Base-by-base conservation (phyloP, 495 filamentous ascomycete species). In the Xylaria scruposa region DNA sequence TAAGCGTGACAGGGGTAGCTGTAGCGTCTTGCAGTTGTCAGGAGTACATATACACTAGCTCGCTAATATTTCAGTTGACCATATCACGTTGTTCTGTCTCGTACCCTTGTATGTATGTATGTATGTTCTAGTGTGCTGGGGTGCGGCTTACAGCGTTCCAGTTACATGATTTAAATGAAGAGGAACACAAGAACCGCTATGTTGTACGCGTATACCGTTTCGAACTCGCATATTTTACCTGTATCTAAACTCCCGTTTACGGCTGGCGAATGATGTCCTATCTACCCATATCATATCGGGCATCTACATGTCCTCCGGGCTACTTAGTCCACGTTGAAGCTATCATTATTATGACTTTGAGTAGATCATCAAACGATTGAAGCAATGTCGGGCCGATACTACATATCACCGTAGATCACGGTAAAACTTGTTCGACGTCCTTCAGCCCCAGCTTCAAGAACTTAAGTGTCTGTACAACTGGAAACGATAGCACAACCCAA, bases 401-500 rank as follows among this genome's bases (percentile, higher is more conserved):
- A 46, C 31, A 24, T 36, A 21, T 66, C 29, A 66, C 42, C 46
- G 40, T 47, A 64, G 61, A 62, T 62, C 60, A 62, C 38, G n/a
- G 19, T 21, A 38, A 62, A 26, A 47, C 24, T 24, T 29, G 61
- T 17, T 26, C 38, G 6, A 31, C 47, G 4, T 10, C 24, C 61
- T 47, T 8, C 19, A 29, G 24, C 42, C 9, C 31, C 42, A 64
- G 21, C 61, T 33, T 33, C 12, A 31, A 19, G 42, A 49, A 47
- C 3, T 0, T 26, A 15, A n/a, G 61, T 29, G 24, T 26, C 60
- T 46, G 40, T n/a, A 33, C 40, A n/a, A 13, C 26, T 42, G 24
- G 58, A n/a, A 12, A 38, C 38, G 17, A n/a, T 17, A 38, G 31
- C 10, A 38, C 31, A 17, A 19, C 19, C 38, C 17, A 42, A 47